Base-by-base conservation (phyloP, 2,329 filamentous ascomycete species). In the Curvularia spicifera region DNA sequence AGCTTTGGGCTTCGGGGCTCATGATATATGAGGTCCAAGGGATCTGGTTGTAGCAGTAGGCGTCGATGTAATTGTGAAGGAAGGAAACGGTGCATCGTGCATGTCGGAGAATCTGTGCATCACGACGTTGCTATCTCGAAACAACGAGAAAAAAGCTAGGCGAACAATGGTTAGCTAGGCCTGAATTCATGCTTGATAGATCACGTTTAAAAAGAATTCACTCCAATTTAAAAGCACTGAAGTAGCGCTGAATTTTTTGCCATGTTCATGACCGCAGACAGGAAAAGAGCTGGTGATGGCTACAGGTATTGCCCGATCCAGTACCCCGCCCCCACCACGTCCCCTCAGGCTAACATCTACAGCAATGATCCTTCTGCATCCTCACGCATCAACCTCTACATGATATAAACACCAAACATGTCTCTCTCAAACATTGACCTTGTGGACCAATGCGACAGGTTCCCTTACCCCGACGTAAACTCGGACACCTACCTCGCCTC, bases 391-490 rank as follows among this genome's bases (percentile, higher is more conserved):
- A 10, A 31, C 18, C 28, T 15, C 29, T 46, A n/a, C 48, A 39
- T 15, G 31, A 50, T 20, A 60, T 50, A 5, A 20, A 24, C 35
- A 37, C 15, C 28, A 37, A 66, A 35, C 45, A 76, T 77, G 73
- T 52, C 68, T 2, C 76, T 79, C 60, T 80, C 81, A 26, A 83
- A 85, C 63, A 77, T 87, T 49, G 82, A 86, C 51, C 77, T 87
- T 26, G 74, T 87, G 47, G 77, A 81, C 51, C 83, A 86, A 75
- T 85, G 83, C 76, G 84, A 87, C 73, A 94, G 91, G 70, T 96
- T 96, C 71, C 93, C 93, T 1, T 91, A 96, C 78, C 83, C 84
- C 55, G 82, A 89, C 55, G 82, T 81, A 53, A 80, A 88, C 63
- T 83, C 85, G 15, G 46, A 9, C 74, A 83, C 57, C 50, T 87